phyloP scores from a whole-genome alignment of 2,329 filamentous ascomycete genomes.

The Herpomyces periplanetae region DNA sequence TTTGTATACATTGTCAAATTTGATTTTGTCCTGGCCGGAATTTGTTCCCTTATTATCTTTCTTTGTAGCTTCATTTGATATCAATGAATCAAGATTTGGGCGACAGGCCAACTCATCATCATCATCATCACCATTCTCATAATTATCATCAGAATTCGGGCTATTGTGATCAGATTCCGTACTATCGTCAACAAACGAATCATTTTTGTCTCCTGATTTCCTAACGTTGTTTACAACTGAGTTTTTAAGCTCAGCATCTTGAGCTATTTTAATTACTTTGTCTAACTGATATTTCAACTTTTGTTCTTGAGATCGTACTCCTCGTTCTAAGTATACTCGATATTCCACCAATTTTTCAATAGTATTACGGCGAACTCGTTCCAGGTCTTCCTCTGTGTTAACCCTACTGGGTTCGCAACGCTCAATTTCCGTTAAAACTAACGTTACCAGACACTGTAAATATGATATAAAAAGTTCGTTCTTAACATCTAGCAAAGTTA shows the following conservation, averaged over 20 bases:
- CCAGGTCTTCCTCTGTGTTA: conserved; percentile 4
- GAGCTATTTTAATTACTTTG: conserved; percentile 55
- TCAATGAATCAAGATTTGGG: conserved; percentile 15
- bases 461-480: conserved; percentile 92
- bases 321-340: conserved; percentile 68
- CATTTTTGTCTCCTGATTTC: conserved; percentile 6
- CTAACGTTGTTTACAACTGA: conserved; percentile 5
- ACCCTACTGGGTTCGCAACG: conserved; percentile 7
- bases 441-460: conserved; percentile 49
- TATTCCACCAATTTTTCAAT: conserved; percentile 63
- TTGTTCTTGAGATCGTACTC: conserved; percentile 54
- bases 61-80: conserved; percentile 4
- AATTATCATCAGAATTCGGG: conserved; percentile 8
- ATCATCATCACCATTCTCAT: conserved; percentile 7
- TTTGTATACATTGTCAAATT: conserved; percentile 31
- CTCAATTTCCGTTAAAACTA: conserved; percentile 5
- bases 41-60: conserved; percentile 4
- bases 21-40: conserved; percentile 6
- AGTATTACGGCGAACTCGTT: conserved; percentile 20
- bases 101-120: conserved; percentile 19
- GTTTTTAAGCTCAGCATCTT: conserved; percentile 19
- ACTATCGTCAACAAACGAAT: conserved; percentile 5
- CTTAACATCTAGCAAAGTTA: conserved; percentile 76
- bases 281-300: conserved; percentile 84
- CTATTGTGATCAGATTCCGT: conserved; percentile 7